A percentile compares a stretch with the other conserved stretches of the same genome.
phyloP scores from a whole-genome alignment of 306 rosid species.

The Alnus glutinosa region DNA sequence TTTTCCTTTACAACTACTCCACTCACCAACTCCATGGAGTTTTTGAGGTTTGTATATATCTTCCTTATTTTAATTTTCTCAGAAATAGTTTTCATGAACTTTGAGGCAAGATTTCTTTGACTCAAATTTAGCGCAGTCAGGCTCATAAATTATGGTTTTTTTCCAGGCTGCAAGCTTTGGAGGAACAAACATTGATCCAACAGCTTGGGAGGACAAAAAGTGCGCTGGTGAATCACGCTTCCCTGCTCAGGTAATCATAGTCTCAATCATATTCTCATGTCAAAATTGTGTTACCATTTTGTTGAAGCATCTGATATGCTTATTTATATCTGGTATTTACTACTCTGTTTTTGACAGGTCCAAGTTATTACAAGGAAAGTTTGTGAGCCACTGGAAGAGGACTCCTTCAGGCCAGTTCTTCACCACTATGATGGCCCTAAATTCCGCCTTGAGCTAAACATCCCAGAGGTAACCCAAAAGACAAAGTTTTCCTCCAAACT shows the following conservation, averaged over 20 bases:
- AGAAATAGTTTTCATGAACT: background rate
- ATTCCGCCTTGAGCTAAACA: constrained; percentile 81
- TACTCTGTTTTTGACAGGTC: constrained; percentile 42
- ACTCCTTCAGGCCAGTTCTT: constrained; percentile 92
- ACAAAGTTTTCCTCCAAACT: no score
- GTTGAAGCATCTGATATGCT: background rate
- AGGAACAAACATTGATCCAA: constrained; percentile 86
- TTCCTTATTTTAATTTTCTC: background rate
- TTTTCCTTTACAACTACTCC: constrained; percentile 92
- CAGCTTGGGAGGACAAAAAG: constrained; percentile 97
- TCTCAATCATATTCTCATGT: background rate
- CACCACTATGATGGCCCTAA: constrained; percentile 96
- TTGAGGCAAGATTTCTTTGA: no score
- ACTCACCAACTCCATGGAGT: constrained; percentile 98
- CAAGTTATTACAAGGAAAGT: constrained; percentile 71
- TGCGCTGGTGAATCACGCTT: constrained; percentile 87
- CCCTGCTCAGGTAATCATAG: constrained; percentile 83
- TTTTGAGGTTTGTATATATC: constrained; percentile 66
- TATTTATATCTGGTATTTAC: background rate
- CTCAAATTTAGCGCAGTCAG: background rate
- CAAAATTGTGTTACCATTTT: background rate
- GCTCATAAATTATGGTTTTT: background rate
- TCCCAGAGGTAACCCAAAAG: constrained; percentile 59
- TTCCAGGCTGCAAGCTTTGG: constrained; percentile 93
- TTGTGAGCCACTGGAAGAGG: constrained; percentile 90